Base-by-base conservation (phyloP, 352 stramenopile species). In the Globisporangium cystogenes region DNA sequence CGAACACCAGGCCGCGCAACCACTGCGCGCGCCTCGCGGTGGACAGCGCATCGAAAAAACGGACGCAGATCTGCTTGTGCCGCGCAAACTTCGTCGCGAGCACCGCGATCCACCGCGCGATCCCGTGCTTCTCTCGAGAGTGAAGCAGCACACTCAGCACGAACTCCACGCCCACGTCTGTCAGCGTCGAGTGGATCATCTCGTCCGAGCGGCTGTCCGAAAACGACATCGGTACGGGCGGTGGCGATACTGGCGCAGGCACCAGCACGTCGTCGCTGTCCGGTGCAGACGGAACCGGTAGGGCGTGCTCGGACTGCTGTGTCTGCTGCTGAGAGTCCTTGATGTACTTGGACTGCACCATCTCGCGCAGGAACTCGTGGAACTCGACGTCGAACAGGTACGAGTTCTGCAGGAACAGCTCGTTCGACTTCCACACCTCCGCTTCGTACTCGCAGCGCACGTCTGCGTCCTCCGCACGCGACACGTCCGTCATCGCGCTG, bases 371-470 rank as follows among this genome's bases (percentile, higher is more conserved):
- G 61, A 99, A 99, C 39, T 86, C 74, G 63, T 98, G 93, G 59
- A 98, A 98, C 56, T 98, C 95, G 33, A 93, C 60, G 57, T 98
- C 93, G 26, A 99, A 91, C 45, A 99, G 71, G 57, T 98, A 98
- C 48, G 87, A 96, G 55, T 97, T 96, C 68, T 96, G 95, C 46
- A 96, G 67, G 60, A 98, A 97, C 14, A 86, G 86, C 26, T 96
- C 86, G 69, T 98, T 98, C 12, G 93, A 92, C 55, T 93, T 90
- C 67, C 84, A 95, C 5, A 99, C 94, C 71, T 97, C 90, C 1
- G 76, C 60, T 60, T 97, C 76, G 54, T 95, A 98, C 36, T 84
- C 82, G 29, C 82, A 89, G 3, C 69, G 67, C 4, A 73, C 62
- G 57, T 74, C 67, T 26, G 64, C 59, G 11, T 59, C 39, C 31